These are phyloP conservation scores for Cladosporium halotolerans DNA, from an alignment of 2,329 filamentous ascomycete genomes.

Conservation along the genomic window DNA sequence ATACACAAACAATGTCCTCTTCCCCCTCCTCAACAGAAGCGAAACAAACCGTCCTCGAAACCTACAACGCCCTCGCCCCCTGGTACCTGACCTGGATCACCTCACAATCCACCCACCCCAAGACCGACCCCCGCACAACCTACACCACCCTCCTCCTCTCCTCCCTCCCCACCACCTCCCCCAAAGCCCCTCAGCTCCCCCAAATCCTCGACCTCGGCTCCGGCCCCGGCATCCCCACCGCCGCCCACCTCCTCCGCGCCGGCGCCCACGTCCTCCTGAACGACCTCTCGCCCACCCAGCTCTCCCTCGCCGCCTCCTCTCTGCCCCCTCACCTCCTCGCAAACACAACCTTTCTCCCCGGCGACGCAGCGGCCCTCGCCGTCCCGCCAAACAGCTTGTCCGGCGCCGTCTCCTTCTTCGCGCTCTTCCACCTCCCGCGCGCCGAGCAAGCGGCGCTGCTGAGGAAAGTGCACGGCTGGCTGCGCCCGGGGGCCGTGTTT, in stretches of 20 bases:
- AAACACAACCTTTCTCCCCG: constrained; percentile 12
- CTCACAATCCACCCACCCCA: constrained; percentile 17
- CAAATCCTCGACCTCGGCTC: constrained; percentile 37
- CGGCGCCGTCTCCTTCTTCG: constrained; percentile 19
- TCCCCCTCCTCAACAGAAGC: not conserved
- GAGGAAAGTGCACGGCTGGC: constrained; percentile 16
- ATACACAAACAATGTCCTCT: not conserved
- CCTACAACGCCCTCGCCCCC: constrained; percentile 34
- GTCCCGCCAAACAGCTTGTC: constrained; percentile 15
- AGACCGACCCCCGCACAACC: constrained; percentile 23
- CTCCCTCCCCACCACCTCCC: constrained; percentile 8
- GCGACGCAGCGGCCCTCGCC: constrained; percentile 19
- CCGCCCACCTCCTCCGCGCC: constrained; percentile 19
- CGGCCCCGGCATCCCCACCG: constrained; percentile 34
- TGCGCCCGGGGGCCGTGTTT: constrained; percentile 18
- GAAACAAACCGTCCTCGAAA: constrained; percentile 16
- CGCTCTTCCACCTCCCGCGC: constrained; percentile 24
- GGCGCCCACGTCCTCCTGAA: constrained; percentile 20
- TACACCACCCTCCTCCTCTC: constrained; percentile 30
- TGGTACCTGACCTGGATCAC: constrained; percentile 34
- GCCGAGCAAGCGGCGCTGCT: constrained; percentile 20
- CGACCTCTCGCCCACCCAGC: constrained; percentile 21
- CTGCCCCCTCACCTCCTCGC: constrained; percentile 1
- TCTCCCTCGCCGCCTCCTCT: constrained; percentile 19
- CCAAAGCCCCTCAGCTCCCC: not conserved